Conservation (phyloP, 768 basidiomycete genomes). For the Leccinum sublutescens region DNA sequence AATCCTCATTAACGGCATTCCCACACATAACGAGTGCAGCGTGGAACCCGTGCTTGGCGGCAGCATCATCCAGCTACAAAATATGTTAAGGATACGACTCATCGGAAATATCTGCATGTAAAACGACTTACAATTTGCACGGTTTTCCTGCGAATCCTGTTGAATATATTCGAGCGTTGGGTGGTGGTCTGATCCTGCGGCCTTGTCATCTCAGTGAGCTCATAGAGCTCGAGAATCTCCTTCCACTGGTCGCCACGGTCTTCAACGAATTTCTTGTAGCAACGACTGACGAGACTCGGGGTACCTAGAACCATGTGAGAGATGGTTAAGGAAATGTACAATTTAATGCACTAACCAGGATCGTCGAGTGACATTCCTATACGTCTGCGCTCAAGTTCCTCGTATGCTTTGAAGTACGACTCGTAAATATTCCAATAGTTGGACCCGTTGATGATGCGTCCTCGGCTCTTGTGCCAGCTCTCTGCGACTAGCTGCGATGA, state of each 20-base stretch:
- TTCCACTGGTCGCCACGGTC: neutral
- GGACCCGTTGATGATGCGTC: neutral
- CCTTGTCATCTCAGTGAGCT: neutral
- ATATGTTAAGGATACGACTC: no score
- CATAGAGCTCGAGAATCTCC: neutral
- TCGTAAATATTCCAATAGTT: constrained; percentile 3
- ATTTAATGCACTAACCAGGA: neutral
- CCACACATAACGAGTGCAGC: constrained; percentile 1
- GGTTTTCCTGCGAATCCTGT: neutral
- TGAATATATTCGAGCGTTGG: neutral
- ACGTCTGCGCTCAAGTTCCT: neutral
- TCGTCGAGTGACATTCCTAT: neutral
- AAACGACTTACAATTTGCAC: neutral
- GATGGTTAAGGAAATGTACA: no score
- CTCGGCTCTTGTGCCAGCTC: neutral
- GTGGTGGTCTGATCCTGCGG: neutral
- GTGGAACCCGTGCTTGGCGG: constrained; percentile 2
- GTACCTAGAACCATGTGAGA: neutral
- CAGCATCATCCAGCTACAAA: neutral
- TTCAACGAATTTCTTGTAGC: neutral
- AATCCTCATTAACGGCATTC: constrained; percentile 2
- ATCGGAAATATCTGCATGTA: no score
- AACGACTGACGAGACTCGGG: neutral
- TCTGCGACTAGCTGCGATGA: neutral
- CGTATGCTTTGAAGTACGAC: neutral